Evolutionary conservation across 1,284 basidiomycete genomes (phyloP).

Genomic region (Taiwanofungus camphoratus): DNA sequence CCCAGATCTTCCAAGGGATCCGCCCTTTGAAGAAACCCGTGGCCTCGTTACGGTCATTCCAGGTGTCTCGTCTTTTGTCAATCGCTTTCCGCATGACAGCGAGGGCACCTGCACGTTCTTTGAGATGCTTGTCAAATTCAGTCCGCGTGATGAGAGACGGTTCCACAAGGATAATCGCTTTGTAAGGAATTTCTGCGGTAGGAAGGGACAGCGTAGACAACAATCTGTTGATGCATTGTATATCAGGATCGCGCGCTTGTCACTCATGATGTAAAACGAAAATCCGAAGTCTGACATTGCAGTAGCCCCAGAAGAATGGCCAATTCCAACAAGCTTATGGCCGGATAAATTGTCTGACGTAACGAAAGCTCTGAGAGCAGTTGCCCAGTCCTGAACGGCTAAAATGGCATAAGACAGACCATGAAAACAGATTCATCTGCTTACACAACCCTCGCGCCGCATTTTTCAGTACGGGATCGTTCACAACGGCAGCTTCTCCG

Average conservation of each 20-base stretch:
- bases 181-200: conserved; percentile 1
- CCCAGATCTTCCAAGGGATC: conserved; percentile 16
- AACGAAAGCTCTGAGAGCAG: conserved; percentile 13
- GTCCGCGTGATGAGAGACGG: conserved; percentile 12
- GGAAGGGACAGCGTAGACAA: background rate
- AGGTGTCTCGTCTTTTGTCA: conserved; percentile 11
- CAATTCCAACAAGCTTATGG: conserved; percentile 19
- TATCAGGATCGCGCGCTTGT: too few species aligned
- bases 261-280: background rate
- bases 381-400: conserved; percentile 17
- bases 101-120: conserved; percentile 10
- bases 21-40: conserved; percentile 13
- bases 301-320: conserved; percentile 22
- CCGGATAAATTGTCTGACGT: conserved; percentile 11
- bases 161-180: conserved; percentile 14
- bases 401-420: background rate
- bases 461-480: conserved; percentile 13
- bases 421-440: conserved; percentile 1
- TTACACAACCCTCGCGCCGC: conserved; percentile 12
- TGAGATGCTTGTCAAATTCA: conserved; percentile 9
- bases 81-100: conserved; percentile 7
- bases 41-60: conserved; percentile 13
- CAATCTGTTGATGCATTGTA: background rate
- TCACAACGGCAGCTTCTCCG: conserved; percentile 23
- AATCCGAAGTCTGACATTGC: conserved; percentile 13